phyloP scores from a whole-genome alignment of 495 filamentous ascomycete species.

The Talaromyces stipitatus region DNA sequence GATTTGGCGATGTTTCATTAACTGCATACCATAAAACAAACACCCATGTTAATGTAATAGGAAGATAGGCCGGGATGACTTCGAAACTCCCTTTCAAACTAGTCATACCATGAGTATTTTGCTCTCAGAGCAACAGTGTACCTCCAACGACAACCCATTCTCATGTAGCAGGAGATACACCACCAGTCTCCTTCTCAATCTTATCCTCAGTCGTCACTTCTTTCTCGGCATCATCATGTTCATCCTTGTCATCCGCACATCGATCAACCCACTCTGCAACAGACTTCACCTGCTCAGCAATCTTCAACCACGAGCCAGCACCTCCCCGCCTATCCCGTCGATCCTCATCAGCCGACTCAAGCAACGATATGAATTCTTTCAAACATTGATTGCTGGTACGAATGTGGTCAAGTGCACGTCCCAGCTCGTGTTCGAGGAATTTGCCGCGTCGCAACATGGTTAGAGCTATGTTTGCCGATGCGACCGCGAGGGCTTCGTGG shows the following conservation, averaged over 20 bases:
- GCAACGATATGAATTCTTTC: neutral
- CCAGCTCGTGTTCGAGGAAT: neutral
- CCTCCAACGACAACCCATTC: neutral
- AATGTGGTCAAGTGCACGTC: neutral
- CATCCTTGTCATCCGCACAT: neutral
- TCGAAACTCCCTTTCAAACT: too few relatives aligned
- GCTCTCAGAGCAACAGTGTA: too few relatives aligned
- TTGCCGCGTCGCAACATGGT: neutral
- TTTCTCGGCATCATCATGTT: neutral
- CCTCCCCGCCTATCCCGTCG: neutral
- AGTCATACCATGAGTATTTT: too few relatives aligned
- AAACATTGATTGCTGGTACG: neutral
- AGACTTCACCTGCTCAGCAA: neutral
- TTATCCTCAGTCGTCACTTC: neutral
- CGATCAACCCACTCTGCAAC: neutral
- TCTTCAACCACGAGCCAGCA: neutral
- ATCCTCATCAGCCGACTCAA: neutral
- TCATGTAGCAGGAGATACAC: neutral
- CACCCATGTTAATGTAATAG: neutral
- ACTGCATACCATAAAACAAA: neutral
- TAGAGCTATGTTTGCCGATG: neutral
- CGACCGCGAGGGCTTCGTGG: neutral
- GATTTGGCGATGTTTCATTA: constrained; percentile 45
- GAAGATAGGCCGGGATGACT: neutral
- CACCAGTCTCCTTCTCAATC: neutral